phyloP scores from a whole-genome alignment of 805 yeast species.

The Naumovozyma baii region DNA sequence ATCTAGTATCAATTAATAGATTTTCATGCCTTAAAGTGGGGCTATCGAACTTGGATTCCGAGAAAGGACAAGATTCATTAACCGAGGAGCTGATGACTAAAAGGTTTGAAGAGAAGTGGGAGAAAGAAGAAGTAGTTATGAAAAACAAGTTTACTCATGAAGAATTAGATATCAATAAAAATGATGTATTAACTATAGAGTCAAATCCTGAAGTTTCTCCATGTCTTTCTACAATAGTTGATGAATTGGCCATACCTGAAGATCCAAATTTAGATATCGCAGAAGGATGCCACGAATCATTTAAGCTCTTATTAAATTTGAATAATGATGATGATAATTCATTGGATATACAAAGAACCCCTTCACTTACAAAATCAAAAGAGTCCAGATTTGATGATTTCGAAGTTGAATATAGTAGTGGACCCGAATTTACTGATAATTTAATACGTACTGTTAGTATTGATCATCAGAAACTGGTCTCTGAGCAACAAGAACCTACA shows the following conservation, averaged over 20 bases:
- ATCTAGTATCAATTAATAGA: constrained; percentile 19
- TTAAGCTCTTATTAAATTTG: too few relatives aligned
- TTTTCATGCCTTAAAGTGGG: constrained; percentile 2
- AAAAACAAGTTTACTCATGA: not conserved
- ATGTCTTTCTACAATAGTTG: not conserved
- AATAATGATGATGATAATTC: not conserved
- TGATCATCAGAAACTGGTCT: too few relatives aligned
- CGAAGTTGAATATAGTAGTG: not conserved
- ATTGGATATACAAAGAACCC: not conserved
- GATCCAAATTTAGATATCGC: too few relatives aligned
- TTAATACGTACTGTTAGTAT: not conserved
- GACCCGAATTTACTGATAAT: not conserved
- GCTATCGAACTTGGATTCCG: not conserved
- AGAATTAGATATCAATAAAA: not conserved
- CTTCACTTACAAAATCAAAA: not conserved
- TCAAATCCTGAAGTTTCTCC: not conserved
- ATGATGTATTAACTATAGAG: not conserved
- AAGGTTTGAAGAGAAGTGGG: too few relatives aligned
- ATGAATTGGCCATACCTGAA: not conserved
- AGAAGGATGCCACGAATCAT: too few relatives aligned
- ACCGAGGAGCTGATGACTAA: too few relatives aligned
- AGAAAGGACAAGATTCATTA: constrained; percentile 4
- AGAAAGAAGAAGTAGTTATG: not conserved
- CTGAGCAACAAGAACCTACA: too few relatives aligned
- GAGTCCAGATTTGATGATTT: not conserved